Evolutionary conservation across 1,284 basidiomycete genomes (phyloP).

Genomic region (Athelia psychrophila): DNA sequence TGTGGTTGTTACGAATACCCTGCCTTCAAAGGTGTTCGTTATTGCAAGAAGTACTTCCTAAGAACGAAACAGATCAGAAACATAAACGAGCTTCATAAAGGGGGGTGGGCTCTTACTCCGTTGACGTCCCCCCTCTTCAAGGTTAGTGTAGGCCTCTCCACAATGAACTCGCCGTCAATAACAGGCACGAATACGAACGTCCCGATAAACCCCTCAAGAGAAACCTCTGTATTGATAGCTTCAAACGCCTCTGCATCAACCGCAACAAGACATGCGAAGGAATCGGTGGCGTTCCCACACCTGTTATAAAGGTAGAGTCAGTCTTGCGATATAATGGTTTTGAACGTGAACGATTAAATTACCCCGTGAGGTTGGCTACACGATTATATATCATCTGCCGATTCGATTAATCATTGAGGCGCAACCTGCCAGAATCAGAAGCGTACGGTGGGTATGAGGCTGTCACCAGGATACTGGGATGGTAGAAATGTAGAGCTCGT

Average conservation of each 20-base stretch:
- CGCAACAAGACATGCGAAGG: slow-evolving; percentile 32
- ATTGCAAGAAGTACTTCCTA: slow-evolving; percentile 22
- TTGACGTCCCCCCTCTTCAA: slow-evolving; percentile 33
- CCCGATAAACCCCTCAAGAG: slow-evolving; percentile 33
- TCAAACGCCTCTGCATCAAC: slow-evolving; percentile 27
- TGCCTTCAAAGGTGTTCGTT: slow-evolving; percentile 40
- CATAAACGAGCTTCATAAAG: neutral
- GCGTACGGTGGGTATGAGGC: slow-evolving; percentile 39
- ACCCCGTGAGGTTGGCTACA: neutral
- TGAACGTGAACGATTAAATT: neutral
- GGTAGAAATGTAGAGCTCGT: slow-evolving; percentile 43
- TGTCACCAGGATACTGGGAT: slow-evolving; percentile 42
- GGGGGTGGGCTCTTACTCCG: slow-evolving; percentile 28
- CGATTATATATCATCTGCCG: neutral
- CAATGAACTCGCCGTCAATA: slow-evolving; percentile 43
- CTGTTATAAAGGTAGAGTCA: slow-evolving; percentile 18
- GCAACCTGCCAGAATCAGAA: slow-evolving; percentile 16
- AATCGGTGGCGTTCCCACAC: slow-evolving; percentile 29
- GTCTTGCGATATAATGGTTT: neutral
- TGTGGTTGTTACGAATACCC: slow-evolving; percentile 22
- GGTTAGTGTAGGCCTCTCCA: slow-evolving; percentile 35
- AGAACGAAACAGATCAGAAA: neutral
- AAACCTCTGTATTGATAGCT: slow-evolving; percentile 32
- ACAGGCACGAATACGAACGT: slow-evolving; percentile 40
- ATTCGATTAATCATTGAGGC: neutral